A percentile compares a stretch with the other conserved stretches of the same genome.
These are phyloP conservation scores for Acmispon strigosus DNA, from an alignment of 306 rosid species.

Conservation along the genomic window DNA sequence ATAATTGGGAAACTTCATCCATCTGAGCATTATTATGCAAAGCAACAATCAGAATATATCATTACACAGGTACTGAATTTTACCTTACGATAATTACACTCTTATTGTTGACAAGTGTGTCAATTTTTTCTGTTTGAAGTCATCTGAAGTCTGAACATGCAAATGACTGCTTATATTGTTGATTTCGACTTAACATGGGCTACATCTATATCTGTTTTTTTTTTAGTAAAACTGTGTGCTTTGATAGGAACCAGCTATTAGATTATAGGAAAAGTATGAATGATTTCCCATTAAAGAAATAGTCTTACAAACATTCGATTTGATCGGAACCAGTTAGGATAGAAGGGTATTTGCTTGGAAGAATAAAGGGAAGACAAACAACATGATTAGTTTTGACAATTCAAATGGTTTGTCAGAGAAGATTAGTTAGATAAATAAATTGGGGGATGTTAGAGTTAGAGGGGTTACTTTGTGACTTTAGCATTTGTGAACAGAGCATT, in stretches of 20 bases:
- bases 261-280: not conserved
- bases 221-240: not conserved
- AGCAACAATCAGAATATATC: slow-evolving; percentile 88
- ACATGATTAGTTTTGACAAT: not conserved
- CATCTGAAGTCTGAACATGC: slow-evolving; percentile 1
- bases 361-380: not conserved
- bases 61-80: slow-evolving; percentile 67
- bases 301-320: not conserved
- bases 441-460: too few species aligned
- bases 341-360: not conserved
- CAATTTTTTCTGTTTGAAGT: slow-evolving; percentile 3
- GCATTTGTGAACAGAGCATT: too few species aligned
- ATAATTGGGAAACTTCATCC: slow-evolving; percentile 93
- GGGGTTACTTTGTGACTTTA: too few species aligned
- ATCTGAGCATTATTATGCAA: slow-evolving; percentile 88
- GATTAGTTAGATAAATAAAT: not conserved
- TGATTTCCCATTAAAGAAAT: not conserved
- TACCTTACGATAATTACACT: not conserved
- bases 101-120: not conserved
- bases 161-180: not conserved
- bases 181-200: slow-evolving; percentile 10
- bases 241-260: not conserved
- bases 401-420: not conserved
- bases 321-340: not conserved
- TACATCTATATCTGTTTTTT: not conserved